Evolutionary conservation across 2,329 filamentous ascomycete genomes (phyloP).

Genomic region (Fusarium sp.): DNA sequence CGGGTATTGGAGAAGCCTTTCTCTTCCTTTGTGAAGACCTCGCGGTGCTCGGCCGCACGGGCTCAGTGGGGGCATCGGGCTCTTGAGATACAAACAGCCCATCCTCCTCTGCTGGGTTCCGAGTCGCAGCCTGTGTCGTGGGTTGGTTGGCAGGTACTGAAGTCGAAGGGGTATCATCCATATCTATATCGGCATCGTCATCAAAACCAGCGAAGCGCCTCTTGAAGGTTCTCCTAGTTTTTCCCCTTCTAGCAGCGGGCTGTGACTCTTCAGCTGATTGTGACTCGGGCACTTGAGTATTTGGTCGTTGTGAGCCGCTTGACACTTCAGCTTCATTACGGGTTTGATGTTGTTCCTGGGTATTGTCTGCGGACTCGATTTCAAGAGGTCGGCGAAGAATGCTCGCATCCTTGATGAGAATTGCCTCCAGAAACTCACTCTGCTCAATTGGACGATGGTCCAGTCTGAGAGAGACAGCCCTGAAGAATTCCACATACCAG

Average conservation of each 20-base stretch:
- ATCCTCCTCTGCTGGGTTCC: slow-evolving; percentile 47
- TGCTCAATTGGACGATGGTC: slow-evolving; percentile 88
- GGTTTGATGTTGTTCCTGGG: slow-evolving; percentile 29
- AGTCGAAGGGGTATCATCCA: slow-evolving; percentile 39
- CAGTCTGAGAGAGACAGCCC: slow-evolving; percentile 74
- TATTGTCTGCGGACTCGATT: slow-evolving; percentile 51
- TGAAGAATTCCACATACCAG: slow-evolving; percentile 78
- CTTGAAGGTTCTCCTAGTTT: slow-evolving; percentile 55
- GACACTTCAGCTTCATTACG: slow-evolving; percentile 13
- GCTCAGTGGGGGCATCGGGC: slow-evolving; percentile 38
- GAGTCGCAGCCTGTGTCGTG: neutral
- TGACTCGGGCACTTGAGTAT: slow-evolving; percentile 16
- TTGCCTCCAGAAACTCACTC: slow-evolving; percentile 90
- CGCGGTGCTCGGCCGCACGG: slow-evolving; percentile 34
- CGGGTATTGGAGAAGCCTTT: slow-evolving; percentile 53
- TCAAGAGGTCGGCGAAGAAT: slow-evolving; percentile 76
- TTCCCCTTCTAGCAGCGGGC: slow-evolving; percentile 36
- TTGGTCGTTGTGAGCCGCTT: slow-evolving; percentile 9
- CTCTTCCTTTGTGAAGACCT: slow-evolving; percentile 58
- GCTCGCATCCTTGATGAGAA: slow-evolving; percentile 81
- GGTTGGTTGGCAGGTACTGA: slow-evolving; percentile 10
- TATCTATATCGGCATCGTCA: slow-evolving; percentile 56
- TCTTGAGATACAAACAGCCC: slow-evolving; percentile 69
- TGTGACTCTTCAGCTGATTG: slow-evolving; percentile 42
- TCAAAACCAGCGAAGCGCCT: slow-evolving; percentile 80